Evolutionary conservation across 495 filamentous ascomycete genomes (phyloP).

Genomic region (Astrothelium subdiscretum): DNA sequence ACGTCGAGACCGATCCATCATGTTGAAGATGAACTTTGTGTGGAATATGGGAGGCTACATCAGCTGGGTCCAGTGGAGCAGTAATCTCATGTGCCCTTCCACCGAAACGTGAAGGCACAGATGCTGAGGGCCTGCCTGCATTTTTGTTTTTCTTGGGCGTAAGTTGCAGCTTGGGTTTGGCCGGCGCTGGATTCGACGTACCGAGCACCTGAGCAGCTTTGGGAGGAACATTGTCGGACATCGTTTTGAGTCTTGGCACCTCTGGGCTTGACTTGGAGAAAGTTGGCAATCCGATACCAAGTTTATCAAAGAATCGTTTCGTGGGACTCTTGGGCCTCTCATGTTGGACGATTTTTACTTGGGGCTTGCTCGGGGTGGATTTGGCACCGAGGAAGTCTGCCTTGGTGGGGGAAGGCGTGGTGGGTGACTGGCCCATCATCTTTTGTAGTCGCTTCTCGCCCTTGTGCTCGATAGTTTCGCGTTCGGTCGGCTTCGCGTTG

Average conservation of each 20-base stretch:
- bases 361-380: slow-evolving; percentile 1
- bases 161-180: background rate
- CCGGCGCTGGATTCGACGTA: background rate
- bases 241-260: slow-evolving; percentile 3
- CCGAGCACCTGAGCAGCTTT: slow-evolving; percentile 21
- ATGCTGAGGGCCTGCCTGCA: background rate
- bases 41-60: background rate
- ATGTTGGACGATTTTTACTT: background rate
- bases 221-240: slow-evolving; percentile 8
- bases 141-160: background rate
- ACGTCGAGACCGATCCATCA: background rate
- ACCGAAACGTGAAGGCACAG: slow-evolving; percentile 7
- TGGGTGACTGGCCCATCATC: slow-evolving; percentile 15
- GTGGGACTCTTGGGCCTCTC: slow-evolving; percentile 23
- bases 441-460: slow-evolving; percentile 19
- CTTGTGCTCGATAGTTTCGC: slow-evolving; percentile 19
- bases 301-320: slow-evolving; percentile 23
- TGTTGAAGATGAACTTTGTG: background rate
- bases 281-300: slow-evolving; percentile 13
- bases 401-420: slow-evolving; percentile 8
- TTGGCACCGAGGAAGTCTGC: slow-evolving; percentile 1
- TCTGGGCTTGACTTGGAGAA: slow-evolving; percentile 7
- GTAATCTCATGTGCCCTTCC: background rate
- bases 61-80: background rate
- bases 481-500: slow-evolving; percentile 12